Evolutionary conservation across 2,329 filamentous ascomycete species (phyloP).

Genomic region (Fusarium sp.): DNA sequence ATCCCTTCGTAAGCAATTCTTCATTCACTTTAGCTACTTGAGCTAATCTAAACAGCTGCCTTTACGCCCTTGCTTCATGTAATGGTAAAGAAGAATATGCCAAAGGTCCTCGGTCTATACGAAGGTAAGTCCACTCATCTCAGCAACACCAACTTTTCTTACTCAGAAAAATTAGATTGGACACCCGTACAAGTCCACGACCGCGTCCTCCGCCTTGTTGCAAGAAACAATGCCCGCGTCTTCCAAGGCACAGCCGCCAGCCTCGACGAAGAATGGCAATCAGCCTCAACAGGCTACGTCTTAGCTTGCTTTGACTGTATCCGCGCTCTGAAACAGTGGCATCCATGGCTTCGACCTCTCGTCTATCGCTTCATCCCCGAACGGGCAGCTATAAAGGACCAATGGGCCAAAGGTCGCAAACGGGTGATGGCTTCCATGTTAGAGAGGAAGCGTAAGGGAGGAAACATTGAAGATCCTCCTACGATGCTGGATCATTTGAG

Average conservation of each 20-base stretch:
- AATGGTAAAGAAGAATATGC: conserved; percentile 18
- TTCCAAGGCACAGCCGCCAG: conserved; percentile 22
- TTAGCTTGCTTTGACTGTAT: conserved; percentile 21
- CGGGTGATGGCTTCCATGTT: conserved; percentile 5
- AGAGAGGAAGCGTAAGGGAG: not conserved
- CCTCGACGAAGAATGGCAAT: conserved; percentile 18
- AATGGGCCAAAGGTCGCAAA: conserved; percentile 18
- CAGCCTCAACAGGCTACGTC: conserved; percentile 5
- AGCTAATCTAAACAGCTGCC: not conserved
- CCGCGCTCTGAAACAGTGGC: conserved; percentile 23
- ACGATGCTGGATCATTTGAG: conserved; percentile 17
- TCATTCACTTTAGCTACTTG: fast-evolving
- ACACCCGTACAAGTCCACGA: conserved; percentile 17
- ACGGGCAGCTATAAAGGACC: conserved; percentile 8
- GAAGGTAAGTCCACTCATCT: not conserved
- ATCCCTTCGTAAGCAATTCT: not conserved
- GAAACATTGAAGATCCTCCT: not conserved
- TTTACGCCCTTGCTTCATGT: conserved; percentile 1
- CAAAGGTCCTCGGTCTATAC: not conserved
- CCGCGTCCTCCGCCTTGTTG: not conserved
- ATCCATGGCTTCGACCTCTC: conserved; percentile 10
- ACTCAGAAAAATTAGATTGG: not conserved
- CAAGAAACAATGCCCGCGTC: conserved; percentile 20
- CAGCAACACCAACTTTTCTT: fast-evolving
- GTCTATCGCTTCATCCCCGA: conserved; percentile 21